These are phyloP conservation scores for Afroboletus lepidellus DNA, from an alignment of 1,284 basidiomycete genomes.

Conservation along the genomic window DNA sequence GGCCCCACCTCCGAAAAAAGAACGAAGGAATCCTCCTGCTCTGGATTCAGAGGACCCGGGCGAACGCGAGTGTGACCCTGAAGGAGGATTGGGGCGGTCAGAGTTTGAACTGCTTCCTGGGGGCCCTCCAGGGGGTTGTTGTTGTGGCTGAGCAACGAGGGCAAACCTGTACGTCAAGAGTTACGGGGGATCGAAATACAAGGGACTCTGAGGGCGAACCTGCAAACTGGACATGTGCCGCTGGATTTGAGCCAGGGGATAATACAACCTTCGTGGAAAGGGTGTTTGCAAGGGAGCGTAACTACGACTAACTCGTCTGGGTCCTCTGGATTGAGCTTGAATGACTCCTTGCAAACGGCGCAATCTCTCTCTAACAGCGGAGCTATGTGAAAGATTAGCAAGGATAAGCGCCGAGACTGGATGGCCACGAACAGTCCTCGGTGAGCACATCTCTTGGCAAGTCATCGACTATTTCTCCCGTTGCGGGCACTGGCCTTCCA, in stretches of 20 bases:
- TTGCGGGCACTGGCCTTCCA: conserved; percentile 68
- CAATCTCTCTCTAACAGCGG: conserved; percentile 64
- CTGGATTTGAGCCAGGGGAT: conserved; percentile 80
- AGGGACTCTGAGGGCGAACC: conserved; percentile 43
- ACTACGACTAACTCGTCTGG: conserved; percentile 68
- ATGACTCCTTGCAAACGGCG: conserved; percentile 79
- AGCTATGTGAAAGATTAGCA: conserved; percentile 37
- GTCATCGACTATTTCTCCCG: conserved; percentile 65
- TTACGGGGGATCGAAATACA: conserved; percentile 44
- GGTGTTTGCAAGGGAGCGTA: conserved; percentile 75
- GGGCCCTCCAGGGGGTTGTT: conserved; percentile 19
- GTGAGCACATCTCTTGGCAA: conserved; percentile 62
- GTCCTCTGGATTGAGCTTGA: conserved; percentile 62
- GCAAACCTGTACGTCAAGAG: conserved; percentile 18
- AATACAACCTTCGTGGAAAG: conserved; percentile 81
- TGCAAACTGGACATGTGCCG: conserved; percentile 83
- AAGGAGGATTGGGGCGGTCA: conserved; percentile 17
- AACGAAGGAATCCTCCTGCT: conserved; percentile 23
- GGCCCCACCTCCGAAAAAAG: conserved; percentile 29
- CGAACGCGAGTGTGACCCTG: conserved; percentile 17
- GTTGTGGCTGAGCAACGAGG: conserved; percentile 30
- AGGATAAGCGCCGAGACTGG: background rate
- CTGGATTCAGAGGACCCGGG: conserved; percentile 21
- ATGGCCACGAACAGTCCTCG: conserved; percentile 51
- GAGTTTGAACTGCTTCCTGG: conserved; percentile 21